A percentile compares a stretch with the other conserved stretches of the same genome.
phyloP scores from a whole-genome alignment of 2,329 filamentous ascomycete species.

The Phoma sp. region DNA sequence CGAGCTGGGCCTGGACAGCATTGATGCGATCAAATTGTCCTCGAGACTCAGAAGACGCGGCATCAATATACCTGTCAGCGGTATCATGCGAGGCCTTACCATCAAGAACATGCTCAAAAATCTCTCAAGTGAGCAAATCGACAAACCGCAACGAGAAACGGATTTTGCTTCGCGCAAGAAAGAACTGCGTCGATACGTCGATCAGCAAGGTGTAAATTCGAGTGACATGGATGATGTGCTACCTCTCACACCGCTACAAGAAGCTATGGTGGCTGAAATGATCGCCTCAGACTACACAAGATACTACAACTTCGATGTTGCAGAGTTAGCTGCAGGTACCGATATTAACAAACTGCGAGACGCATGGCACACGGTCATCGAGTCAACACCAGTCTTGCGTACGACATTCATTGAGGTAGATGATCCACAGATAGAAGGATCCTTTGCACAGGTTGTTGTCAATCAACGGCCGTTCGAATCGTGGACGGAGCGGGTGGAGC shows the following conservation, averaged over 20 bases:
- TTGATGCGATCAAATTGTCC: slow-evolving; percentile 85
- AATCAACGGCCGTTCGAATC: background rate
- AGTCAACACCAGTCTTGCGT: slow-evolving; percentile 72
- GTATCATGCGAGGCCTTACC: slow-evolving; percentile 75
- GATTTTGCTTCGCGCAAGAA: slow-evolving; percentile 29
- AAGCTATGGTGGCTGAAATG: slow-evolving; percentile 86
- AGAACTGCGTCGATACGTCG: slow-evolving; percentile 51
- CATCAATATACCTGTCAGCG: slow-evolving; percentile 71
- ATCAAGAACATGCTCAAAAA: slow-evolving; percentile 65
- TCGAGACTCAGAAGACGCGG: slow-evolving; percentile 69
- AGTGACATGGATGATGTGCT: slow-evolving; percentile 64
- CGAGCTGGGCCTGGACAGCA: slow-evolving; percentile 87
- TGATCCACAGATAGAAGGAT: slow-evolving; percentile 61
- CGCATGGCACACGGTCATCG: slow-evolving; percentile 69
- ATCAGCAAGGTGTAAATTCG: slow-evolving; percentile 42
- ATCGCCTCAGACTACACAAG: slow-evolving; percentile 71
- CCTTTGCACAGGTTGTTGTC: slow-evolving; percentile 59
- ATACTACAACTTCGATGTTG: slow-evolving; percentile 86
- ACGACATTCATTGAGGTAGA: slow-evolving; percentile 74
- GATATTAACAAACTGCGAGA: slow-evolving; percentile 63
- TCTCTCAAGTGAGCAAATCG: slow-evolving; percentile 10
- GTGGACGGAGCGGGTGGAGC: background rate
- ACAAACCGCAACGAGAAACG: slow-evolving; percentile 2
- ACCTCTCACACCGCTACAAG: slow-evolving; percentile 82
- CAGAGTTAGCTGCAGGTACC: slow-evolving; percentile 63